Conservation (phyloP, 208 protist species). For the Herpetomonas samuelpessoai region DNA sequence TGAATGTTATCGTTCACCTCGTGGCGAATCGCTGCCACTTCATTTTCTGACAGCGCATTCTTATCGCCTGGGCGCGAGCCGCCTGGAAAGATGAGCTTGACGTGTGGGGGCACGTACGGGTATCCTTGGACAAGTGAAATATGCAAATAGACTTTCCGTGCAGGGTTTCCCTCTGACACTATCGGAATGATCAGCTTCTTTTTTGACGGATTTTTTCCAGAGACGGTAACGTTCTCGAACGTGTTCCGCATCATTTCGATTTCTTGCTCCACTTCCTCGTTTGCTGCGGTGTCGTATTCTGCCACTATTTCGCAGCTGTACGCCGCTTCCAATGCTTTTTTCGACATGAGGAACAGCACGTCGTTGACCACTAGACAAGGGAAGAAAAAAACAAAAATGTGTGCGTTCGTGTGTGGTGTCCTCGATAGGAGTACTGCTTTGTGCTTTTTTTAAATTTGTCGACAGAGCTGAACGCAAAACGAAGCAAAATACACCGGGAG, state of each 20-base stretch:
- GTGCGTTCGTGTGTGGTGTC: too few relatives aligned
- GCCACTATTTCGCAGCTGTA: slow-evolving; percentile 36
- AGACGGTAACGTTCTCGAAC: slow-evolving; percentile 59
- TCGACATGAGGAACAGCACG: too few relatives aligned
- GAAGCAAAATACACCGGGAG: too few relatives aligned
- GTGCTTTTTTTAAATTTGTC: too few relatives aligned
- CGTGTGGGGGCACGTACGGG: slow-evolving; percentile 55
- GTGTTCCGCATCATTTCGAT: slow-evolving; percentile 59
- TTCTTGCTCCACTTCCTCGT: slow-evolving; percentile 57
- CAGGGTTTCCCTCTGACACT: slow-evolving; percentile 27
- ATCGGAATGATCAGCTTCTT: slow-evolving; percentile 49
- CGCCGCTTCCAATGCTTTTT: slow-evolving; percentile 23
- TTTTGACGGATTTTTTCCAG: slow-evolving; percentile 35
- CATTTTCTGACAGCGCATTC: slow-evolving; percentile 25
- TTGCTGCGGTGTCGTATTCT: slow-evolving; percentile 44
- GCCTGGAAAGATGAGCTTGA: slow-evolving; percentile 37
- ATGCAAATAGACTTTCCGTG: slow-evolving; percentile 38
- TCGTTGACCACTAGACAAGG: too few relatives aligned
- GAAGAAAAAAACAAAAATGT: too few relatives aligned
- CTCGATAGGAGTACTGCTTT: too few relatives aligned
- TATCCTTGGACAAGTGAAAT: slow-evolving; percentile 66
- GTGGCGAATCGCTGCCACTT: slow-evolving; percentile 42
- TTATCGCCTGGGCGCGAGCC: slow-evolving; percentile 22
- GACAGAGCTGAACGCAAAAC: too few relatives aligned
- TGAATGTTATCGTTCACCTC: slow-evolving; percentile 53